Base-by-base conservation (phyloP, 2,329 filamentous ascomycete genomes). In the Sphaerulina populicola region DNA sequence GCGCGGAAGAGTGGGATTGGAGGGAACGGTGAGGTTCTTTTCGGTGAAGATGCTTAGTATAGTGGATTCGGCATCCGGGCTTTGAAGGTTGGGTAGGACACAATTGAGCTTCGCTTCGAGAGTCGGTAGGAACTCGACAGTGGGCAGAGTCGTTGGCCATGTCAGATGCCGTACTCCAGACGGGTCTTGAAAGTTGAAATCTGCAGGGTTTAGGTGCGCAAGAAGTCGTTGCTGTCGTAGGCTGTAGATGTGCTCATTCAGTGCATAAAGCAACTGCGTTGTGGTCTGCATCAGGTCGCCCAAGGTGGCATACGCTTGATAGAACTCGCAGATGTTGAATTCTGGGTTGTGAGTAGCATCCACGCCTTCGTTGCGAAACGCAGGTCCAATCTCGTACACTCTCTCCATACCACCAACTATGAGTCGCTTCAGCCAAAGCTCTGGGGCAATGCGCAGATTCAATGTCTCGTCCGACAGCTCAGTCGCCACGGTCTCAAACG, bases 301-400 rank as follows among this genome's bases (percentile, higher is more conserved):
- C 0, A 96, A 77, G 57, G 84, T 86, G 54, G 85, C 82, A 63
- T 90, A 94, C 2, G 90, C 84, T 55, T 86, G 83, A 70, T 98
- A 98, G 71, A 95, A 97, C 71, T 98, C 93, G 74, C 91, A 97
- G 54, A 88, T 97, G 40, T 87, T 93, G 71, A 97, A 98, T 66
- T 98, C 93, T 0, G 93, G 91, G 65, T 98, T 98, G 67, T 98
- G 93, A 0, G 88, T 95, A 29, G 79, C 79, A 67, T 96, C 90
- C 33, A 95, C 69, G 1, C 78, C 77, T 72, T 98, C 93, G 66
- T 98, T 98, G 39, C 93, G 81, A 69, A 98, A 98, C 10, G 83
- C 82, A 3, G 88, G 85, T 0, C 93, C 93, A 57, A 98, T 90
- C 70, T 98, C 93, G 64, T 94, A 98, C 23, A 98, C 82, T 55